These are phyloP conservation scores for Debaryomycetaceae sp. DNA, from an alignment of 1,139 yeast species.

Conservation along the genomic window DNA sequence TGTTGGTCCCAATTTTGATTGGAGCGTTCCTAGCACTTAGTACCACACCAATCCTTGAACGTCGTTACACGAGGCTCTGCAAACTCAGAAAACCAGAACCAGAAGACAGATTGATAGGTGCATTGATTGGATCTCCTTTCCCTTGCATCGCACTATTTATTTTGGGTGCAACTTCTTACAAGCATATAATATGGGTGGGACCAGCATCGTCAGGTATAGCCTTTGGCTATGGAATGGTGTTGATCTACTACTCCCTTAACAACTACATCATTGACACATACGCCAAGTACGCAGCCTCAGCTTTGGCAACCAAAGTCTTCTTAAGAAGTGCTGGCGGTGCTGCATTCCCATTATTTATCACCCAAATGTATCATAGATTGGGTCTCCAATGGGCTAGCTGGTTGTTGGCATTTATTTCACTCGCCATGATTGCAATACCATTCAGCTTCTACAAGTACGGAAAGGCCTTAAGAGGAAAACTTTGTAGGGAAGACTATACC, in stretches of 20 bases:
- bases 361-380: conserved; percentile 71
- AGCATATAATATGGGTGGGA: conserved; percentile 86
- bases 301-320: conserved; percentile 85
- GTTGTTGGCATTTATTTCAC: conserved; percentile 76
- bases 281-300: conserved; percentile 85
- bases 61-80: conserved; percentile 49
- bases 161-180: conserved; percentile 81
- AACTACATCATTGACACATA: conserved; percentile 87
- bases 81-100: conserved; percentile 69
- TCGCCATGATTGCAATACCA: conserved; percentile 83
- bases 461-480: conserved; percentile 54
- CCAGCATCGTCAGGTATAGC: conserved; percentile 90
- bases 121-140: conserved; percentile 87
- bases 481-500: conserved; percentile 65
- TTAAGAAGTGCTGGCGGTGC: conserved; percentile 87
- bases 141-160: conserved; percentile 85
- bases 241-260: conserved; percentile 81
- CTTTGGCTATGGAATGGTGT: conserved; percentile 89
- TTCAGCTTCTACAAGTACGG: conserved; percentile 75
- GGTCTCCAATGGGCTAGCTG: conserved; percentile 84
- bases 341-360: conserved; percentile 85
- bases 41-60: conserved; percentile 72
- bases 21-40: conserved; percentile 74
- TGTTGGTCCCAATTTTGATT: conserved; percentile 82
- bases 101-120: conserved; percentile 83